Conservation (phyloP, 306 rosid genomes). For the Biancaea sappan region DNA sequence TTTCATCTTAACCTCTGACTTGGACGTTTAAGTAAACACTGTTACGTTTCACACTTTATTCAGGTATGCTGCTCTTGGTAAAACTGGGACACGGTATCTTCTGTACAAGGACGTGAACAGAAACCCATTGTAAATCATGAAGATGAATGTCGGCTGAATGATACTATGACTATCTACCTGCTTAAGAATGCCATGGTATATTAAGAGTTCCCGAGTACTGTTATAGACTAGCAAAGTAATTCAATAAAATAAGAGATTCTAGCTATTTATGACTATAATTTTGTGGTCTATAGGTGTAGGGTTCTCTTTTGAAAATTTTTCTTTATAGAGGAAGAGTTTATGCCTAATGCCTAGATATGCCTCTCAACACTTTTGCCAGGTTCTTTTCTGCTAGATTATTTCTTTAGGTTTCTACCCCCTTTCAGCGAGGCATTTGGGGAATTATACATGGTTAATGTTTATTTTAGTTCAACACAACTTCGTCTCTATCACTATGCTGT, state of each 20-base stretch:
- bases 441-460: not conserved
- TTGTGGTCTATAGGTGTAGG: not conserved
- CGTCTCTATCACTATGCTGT: too few relatives aligned
- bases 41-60: constrained; percentile 24
- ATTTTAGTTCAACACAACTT: too few relatives aligned
- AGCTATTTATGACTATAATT: constrained; percentile 5
- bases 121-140: constrained; percentile 56
- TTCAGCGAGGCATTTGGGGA: not conserved
- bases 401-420: not conserved
- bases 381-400: not conserved
- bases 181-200: not conserved
- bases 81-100: constrained; percentile 77
- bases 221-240: not conserved
- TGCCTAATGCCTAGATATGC: not conserved
- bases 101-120: constrained; percentile 90
- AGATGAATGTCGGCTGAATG: constrained; percentile 26
- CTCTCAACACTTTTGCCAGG: not conserved
- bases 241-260: constrained; percentile 20
- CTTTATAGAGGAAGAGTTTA: not conserved
- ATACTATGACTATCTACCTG: not conserved
- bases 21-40: not conserved
- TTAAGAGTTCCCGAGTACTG: not conserved
- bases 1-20: constrained; percentile 22
- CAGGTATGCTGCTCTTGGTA: constrained; percentile 97
- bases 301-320: constrained; percentile 16